Evolutionary conservation across 768 basidiomycete species (phyloP), one percentile per base, ranked within the genome.

Genomic region (Gymnopilus junonius): DNA sequence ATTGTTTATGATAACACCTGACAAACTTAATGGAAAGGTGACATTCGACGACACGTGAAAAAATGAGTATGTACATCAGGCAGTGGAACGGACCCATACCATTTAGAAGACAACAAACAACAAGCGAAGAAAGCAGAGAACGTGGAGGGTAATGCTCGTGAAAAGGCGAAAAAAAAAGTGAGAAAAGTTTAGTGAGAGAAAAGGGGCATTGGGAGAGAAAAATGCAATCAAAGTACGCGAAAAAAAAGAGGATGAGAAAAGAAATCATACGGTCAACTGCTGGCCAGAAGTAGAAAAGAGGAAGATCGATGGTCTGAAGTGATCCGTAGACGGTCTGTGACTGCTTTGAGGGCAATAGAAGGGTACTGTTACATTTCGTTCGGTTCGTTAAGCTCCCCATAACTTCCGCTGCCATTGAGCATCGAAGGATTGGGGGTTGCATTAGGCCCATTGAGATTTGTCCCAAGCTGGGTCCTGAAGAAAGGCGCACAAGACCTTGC

Each of bases 381-480:
- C n/a, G 54, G 27, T 37, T 37, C 54, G 37, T 55, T 55, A 23
- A 55, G 7, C 39, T 37, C 54, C 37, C 17, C 12, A 7, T 27
- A n/a, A 25, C n/a, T n/a, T n/a, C n/a, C 51, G 12, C 51, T 34
- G n/a, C 34, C n/a, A 11, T 35, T n/a, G 53, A 54, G 32, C 6
- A 31, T 23, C 27, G 14, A 39, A 17, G 23, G 34, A 20, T n/a
- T 8, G 20, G 27, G 29, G 3, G 17, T 17, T 27, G 15, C 11
- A 31, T 58, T 75, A 94, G 63, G 87, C 74, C 91, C 91, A 94
- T 74, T 93, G 91, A 2, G 83, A 67, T 75, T 85, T 92, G 65
- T 93, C 91, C 95, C 95, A 97, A 59, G 87, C 85, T 25, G 95
- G 96, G 75, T 97, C 95, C 81, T 98, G 95, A 45, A 97, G 79